Conservation (phyloP, 495 filamentous ascomycete species). For the Cercophora sp. region DNA sequence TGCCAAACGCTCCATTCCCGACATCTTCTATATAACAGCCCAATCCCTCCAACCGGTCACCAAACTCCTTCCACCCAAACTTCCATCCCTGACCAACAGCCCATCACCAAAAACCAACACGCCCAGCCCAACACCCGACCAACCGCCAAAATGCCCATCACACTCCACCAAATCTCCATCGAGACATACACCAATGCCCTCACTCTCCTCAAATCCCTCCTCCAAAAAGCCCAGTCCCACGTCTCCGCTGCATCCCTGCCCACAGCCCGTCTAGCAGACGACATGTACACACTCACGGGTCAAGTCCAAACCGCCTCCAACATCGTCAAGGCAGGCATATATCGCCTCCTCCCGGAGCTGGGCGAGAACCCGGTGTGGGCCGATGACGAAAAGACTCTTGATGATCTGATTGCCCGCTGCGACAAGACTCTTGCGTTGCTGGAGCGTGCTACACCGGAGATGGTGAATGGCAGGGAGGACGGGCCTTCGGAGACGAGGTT, state of each 20-base stretch:
- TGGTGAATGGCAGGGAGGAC: constrained; percentile 31
- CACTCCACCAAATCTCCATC: constrained; percentile 19
- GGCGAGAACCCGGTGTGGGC: constrained; percentile 32
- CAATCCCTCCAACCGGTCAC: background rate
- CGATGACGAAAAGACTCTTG: constrained; percentile 37
- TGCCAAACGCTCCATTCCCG: too few relatives aligned
- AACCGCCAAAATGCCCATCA: constrained; percentile 16
- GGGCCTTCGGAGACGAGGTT: constrained; percentile 18
- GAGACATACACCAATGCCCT: constrained; percentile 3
- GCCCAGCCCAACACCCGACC: background rate
- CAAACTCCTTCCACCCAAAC: background rate
- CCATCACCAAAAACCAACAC: background rate
- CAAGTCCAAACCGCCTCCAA: constrained; percentile 39
- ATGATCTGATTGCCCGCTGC: constrained; percentile 38
- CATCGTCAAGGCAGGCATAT: constrained; percentile 36
- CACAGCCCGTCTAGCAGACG: constrained; percentile 27
- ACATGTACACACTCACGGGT: constrained; percentile 48
- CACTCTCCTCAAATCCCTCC: constrained; percentile 14
- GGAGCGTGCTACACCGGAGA: constrained; percentile 32
- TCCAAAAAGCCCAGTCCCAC: constrained; percentile 25
- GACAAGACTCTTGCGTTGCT: constrained; percentile 33
- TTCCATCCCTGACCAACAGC: background rate
- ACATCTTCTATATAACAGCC: too few relatives aligned
- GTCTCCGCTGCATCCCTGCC: constrained; percentile 19
- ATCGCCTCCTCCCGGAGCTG: constrained; percentile 25